These are phyloP conservation scores for Phytophthora sp. DNA, from an alignment of 352 stramenopile species.

Conservation along the genomic window DNA sequence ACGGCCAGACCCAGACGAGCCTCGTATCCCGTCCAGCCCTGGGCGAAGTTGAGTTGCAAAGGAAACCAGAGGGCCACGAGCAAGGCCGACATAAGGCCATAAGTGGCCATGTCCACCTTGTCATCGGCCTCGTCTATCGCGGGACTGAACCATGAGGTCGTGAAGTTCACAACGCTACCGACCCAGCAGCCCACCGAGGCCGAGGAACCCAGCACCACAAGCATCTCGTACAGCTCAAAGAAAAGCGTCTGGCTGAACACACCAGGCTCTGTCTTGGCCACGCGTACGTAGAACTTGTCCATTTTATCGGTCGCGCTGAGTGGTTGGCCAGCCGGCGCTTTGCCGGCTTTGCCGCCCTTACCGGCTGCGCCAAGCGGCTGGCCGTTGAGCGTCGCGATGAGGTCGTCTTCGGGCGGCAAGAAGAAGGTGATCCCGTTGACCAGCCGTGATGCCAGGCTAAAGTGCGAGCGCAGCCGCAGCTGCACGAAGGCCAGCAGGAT, in stretches of 20 bases:
- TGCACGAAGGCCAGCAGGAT: constrained; percentile 75
- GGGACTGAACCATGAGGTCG: constrained; percentile 23
- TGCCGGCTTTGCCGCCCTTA: constrained; percentile 26
- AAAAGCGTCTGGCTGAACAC: constrained; percentile 80
- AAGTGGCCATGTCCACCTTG: constrained; percentile 64
- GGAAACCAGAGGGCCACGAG: constrained; percentile 79
- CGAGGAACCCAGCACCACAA: constrained; percentile 72
- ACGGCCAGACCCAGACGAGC: constrained; percentile 59
- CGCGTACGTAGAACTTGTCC: constrained; percentile 73
- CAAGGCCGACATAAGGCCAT: constrained; percentile 67
- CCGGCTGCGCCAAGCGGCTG: constrained; percentile 8
- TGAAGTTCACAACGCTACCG: constrained; percentile 52
- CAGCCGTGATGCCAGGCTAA: constrained; percentile 61
- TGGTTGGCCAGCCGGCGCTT: constrained; percentile 24
- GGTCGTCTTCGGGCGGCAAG: constrained; percentile 72
- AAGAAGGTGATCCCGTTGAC: constrained; percentile 79
- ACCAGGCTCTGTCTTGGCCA: constrained; percentile 66
- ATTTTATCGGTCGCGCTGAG: constrained; percentile 71
- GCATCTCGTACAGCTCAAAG: constrained; percentile 86
- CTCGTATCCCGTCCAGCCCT: constrained; percentile 66
- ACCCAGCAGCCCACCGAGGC: constrained; percentile 52
- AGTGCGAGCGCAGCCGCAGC: constrained; percentile 66
- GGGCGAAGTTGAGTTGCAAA: constrained; percentile 73
- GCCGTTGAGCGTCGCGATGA: constrained; percentile 76
- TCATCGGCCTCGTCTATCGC: constrained; percentile 9